These are phyloP conservation scores for Alternaria rosae DNA, from an alignment of 2,329 filamentous ascomycete genomes.

Conservation along the genomic window DNA sequence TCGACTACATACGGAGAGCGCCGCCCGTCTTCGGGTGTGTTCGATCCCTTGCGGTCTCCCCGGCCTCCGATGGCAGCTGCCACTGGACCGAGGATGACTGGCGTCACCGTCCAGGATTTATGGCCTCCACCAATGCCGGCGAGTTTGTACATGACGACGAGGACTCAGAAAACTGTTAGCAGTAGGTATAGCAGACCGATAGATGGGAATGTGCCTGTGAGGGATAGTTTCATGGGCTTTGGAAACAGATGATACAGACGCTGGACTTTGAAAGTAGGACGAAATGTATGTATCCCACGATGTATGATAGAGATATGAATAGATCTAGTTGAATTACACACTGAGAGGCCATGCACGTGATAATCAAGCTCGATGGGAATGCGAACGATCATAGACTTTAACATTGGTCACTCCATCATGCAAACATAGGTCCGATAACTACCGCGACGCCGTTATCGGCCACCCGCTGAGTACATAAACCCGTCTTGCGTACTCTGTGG, in stretches of 20 bases:
- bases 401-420: background rate
- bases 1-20: background rate
- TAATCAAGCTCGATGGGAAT: background rate
- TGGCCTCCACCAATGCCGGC: conserved; percentile 21
- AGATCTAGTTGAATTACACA: background rate
- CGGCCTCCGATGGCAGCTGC: background rate
- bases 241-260: background rate
- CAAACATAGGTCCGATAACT: background rate
- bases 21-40: conserved; percentile 20
- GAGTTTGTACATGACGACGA: background rate
- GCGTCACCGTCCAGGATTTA: conserved; percentile 18
- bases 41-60: conserved; percentile 10
- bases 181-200: conserved; percentile 11
- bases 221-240: conserved; percentile 12
- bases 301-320: background rate
- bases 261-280: background rate
- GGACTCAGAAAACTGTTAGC: background rate
- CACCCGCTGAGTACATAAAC: background rate
- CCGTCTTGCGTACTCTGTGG: background rate
- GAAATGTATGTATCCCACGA: background rate
- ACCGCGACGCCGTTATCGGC: background rate
- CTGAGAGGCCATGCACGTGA: background rate
- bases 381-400: background rate
- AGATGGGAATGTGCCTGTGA: conserved; percentile 9
- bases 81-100: conserved; percentile 14